These are phyloP conservation scores for Besnoitia besnoiti DNA, from an alignment of 169 alveolate species.

Conservation along the genomic window DNA sequence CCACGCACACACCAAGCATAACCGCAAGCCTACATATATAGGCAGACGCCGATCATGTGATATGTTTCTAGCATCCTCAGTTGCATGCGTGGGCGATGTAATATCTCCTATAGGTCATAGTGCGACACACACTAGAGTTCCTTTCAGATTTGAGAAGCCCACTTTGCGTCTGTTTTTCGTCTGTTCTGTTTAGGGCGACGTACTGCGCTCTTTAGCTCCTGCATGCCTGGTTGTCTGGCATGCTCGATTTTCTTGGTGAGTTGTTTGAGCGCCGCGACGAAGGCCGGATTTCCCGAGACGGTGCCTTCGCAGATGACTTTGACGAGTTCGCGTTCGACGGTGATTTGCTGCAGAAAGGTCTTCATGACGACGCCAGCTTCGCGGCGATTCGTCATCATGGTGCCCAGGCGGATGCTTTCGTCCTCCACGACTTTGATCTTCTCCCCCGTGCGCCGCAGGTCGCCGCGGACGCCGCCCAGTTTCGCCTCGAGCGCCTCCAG, in stretches of 20 bases:
- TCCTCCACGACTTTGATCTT: conserved; percentile 22
- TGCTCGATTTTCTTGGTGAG: conserved; percentile 55
- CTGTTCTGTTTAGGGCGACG: background rate
- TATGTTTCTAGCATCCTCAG: too few species aligned
- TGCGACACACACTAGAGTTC: too few species aligned
- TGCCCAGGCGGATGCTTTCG: conserved; percentile 27
- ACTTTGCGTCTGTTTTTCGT: too few species aligned
- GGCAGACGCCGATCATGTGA: too few species aligned
- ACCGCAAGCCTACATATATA: too few species aligned
- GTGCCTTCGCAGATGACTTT: conserved; percentile 36
- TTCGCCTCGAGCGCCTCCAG: conserved; percentile 5
- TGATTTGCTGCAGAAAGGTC: conserved; percentile 49
- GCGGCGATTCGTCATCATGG: background rate
- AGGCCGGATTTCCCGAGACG: conserved; percentile 24
- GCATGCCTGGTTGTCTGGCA: conserved; percentile 61
- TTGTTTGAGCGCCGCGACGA: conserved; percentile 30
- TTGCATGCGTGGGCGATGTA: too few species aligned
- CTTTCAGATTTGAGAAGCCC: too few species aligned
- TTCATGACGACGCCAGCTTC: conserved; percentile 22
- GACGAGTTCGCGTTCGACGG: conserved; percentile 44
- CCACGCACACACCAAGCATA: too few species aligned
- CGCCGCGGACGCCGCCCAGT: conserved; percentile 14
- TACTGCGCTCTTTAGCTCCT: conserved; percentile 33
- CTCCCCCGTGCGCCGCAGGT: conserved; percentile 35
- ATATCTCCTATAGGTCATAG: too few species aligned